Percentiles rank a stretch among this genome's conserved stretches.
Conservation (phyloP, 163 green algal genomes). For the Trebouxia gelatinosa region DNA sequence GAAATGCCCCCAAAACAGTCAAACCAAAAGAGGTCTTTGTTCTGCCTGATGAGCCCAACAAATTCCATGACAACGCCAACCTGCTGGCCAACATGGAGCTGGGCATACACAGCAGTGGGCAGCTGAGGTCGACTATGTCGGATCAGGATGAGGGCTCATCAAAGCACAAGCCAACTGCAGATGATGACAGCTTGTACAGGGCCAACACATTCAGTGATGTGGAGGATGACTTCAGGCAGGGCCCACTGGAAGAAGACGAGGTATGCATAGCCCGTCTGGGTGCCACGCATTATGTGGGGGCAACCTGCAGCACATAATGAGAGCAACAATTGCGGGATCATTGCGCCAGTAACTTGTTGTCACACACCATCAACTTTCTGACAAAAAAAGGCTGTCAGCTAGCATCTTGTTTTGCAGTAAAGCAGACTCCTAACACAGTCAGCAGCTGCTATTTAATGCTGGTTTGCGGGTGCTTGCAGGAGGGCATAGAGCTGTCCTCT, state of each 20-base stretch:
- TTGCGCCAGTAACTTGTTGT: not conserved
- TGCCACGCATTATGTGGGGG: not conserved
- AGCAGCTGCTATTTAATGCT: too few species aligned
- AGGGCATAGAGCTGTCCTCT: slow-evolving; percentile 25
- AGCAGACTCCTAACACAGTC: too few species aligned
- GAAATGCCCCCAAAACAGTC: slow-evolving; percentile 13
- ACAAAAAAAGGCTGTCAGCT: not conserved
- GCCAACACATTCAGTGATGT: slow-evolving; percentile 24
- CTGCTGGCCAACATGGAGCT: slow-evolving; percentile 52
- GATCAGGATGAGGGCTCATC: slow-evolving; percentile 5
- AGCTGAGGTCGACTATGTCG: not conserved
- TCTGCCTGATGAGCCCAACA: slow-evolving; percentile 32
- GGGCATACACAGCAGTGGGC: slow-evolving; percentile 28
- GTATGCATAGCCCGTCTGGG: not conserved
- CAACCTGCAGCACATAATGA: not conserved
- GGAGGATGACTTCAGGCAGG: slow-evolving; percentile 1
- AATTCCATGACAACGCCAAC: slow-evolving; percentile 31
- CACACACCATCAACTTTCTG: not conserved
- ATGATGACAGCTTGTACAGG: slow-evolving; percentile 1
- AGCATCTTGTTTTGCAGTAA: too few species aligned
- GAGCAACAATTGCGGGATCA: not conserved
- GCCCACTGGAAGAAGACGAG: slow-evolving; percentile 16
- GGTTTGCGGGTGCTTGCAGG: too few species aligned
- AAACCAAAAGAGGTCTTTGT: not conserved
- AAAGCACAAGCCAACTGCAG: not conserved